Evolutionary conservation across 768 basidiomycete genomes (phyloP).

Genomic region (Coprinopsis sp.): DNA sequence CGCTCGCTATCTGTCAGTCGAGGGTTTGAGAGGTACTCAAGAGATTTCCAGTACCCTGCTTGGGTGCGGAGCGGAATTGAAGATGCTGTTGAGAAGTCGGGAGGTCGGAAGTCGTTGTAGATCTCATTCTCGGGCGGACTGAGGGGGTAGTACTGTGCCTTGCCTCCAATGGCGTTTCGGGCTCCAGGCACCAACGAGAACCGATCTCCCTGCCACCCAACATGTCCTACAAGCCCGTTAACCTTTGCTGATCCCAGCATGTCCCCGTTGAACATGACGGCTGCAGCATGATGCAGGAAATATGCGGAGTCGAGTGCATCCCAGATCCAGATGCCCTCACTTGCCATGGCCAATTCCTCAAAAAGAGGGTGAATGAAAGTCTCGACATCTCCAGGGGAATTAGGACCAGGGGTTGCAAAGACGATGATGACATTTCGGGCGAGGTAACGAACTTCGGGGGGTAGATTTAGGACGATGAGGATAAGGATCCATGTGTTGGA

Average conservation of each 20-base stretch:
- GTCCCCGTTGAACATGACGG: constrained; percentile 22
- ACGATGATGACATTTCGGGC: constrained; percentile 17
- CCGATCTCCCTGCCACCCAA: constrained; percentile 23
- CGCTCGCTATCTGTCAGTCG: no score
- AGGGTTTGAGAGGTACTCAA: no score
- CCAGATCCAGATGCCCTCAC: constrained; percentile 29
- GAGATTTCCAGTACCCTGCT: no score
- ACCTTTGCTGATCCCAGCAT: constrained; percentile 29
- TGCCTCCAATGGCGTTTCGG: no score
- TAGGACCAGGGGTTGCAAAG: constrained; percentile 24
- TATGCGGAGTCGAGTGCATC: constrained; percentile 23
- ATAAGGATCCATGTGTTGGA: constrained; percentile 25
- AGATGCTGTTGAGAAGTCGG: no score
- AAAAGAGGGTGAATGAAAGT: constrained; percentile 22
- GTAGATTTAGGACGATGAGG: constrained; percentile 22
- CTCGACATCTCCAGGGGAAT: constrained; percentile 23
- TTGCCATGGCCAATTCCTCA: constrained; percentile 22
- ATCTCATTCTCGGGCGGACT: no score
- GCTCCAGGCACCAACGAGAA: constrained; percentile 23
- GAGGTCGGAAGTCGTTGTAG: no score
- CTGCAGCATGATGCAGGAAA: constrained; percentile 15
- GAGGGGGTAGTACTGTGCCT: no score
- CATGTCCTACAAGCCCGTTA: constrained; percentile 23
- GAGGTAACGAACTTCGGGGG: constrained; percentile 19
- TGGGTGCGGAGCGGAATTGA: no score